phyloP scores from a whole-genome alignment of 805 yeast species.

The Monosporozyma aquatica region DNA sequence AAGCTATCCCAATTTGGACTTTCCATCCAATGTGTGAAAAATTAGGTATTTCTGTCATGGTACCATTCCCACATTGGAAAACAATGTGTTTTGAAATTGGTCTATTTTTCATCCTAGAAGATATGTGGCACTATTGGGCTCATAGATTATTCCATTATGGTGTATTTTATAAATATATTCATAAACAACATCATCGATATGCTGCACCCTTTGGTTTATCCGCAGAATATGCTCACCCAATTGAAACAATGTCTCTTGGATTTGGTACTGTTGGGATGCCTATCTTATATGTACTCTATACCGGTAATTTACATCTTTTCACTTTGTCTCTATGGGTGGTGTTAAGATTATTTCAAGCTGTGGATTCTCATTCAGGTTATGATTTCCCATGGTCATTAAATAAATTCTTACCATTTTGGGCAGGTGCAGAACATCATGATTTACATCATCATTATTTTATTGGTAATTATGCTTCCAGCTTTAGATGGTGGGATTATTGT shows the following conservation, averaged over 20 bases:
- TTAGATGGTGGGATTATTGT: constrained; percentile 91
- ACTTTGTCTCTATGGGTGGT: constrained; percentile 87
- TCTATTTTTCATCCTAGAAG: constrained; percentile 78
- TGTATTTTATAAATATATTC: constrained; percentile 81
- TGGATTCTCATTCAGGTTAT: constrained; percentile 95
- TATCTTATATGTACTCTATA: constrained; percentile 66
- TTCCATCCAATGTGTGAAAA: constrained; percentile 86
- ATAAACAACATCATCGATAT: constrained; percentile 95
- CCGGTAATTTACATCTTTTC: constrained; percentile 72
- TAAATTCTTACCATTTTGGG: constrained; percentile 91
- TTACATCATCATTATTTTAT: constrained; percentile 93
- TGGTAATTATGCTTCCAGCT: constrained; percentile 90
- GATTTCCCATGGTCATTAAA: constrained; percentile 96
- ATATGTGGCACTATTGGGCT: constrained; percentile 94
- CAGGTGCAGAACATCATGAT: constrained; percentile 97
- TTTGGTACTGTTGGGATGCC: constrained; percentile 97
- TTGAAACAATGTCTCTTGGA: constrained; percentile 84
- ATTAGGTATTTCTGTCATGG: constrained; percentile 66
- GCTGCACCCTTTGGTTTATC: constrained; percentile 97
- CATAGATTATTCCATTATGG: constrained; percentile 88
- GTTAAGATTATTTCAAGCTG: constrained; percentile 87
- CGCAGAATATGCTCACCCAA: constrained; percentile 96
- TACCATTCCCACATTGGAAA: constrained; percentile 71
- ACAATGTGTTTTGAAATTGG: constrained; percentile 59
- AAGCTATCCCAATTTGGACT: constrained; percentile 93